Evolutionary conservation across 371 early-diverging fungal genomes (phyloP), one percentile per base, ranked within the genome.

Genomic region (Saksenaea oblongispora): DNA sequence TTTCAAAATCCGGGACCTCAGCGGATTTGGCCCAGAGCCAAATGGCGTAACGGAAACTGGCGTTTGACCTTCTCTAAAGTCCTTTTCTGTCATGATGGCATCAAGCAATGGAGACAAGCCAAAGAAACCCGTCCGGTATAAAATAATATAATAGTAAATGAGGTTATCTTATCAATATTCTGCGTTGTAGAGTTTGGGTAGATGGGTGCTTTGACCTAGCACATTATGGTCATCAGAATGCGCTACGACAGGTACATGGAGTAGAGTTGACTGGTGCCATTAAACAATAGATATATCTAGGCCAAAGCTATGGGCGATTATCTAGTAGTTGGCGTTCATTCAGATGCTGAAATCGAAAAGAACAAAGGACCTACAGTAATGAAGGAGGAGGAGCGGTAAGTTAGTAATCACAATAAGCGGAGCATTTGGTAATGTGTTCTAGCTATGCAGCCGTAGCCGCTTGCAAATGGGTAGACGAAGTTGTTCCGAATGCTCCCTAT

Each of bases 171-270:
- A n/a, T 41, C 18, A 5, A 14, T 41, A 0, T 10, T 47, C 24
- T 22, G 8, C 18, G 14, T n/a, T 22, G n/a, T 64, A 84, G 89
- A 69, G 82, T 92, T 65, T 92, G 92, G 92, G 91, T 92, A 34
- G 97, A 97, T 74, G 97, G 97, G 26, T 96, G 96, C 74, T 98
- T 95, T 77, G 97, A 97, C 84, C 84, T 97, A 86, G 95, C 95
- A 90, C 97, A 96, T 78, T 92, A 47, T 3, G 97, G 97, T 13
- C 99, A 98, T 75, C 95, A 95, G 59, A 97, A 96, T 75, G 98
- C 96, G 44, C 78, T 98, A 60, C 90, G 96, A 70, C 97, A 97
- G 87, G 91, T 89, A 87, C 51, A 53, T 28, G 2, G 7, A 26
- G 17, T 37, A 31, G 17, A 51, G 11, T 39, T 3, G n/a, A 47